Evolutionary conservation across 805 yeast genomes (phyloP), one percentile per base, ranked within the genome.

Genomic region (Metschnikowia kunwiensis): DNA sequence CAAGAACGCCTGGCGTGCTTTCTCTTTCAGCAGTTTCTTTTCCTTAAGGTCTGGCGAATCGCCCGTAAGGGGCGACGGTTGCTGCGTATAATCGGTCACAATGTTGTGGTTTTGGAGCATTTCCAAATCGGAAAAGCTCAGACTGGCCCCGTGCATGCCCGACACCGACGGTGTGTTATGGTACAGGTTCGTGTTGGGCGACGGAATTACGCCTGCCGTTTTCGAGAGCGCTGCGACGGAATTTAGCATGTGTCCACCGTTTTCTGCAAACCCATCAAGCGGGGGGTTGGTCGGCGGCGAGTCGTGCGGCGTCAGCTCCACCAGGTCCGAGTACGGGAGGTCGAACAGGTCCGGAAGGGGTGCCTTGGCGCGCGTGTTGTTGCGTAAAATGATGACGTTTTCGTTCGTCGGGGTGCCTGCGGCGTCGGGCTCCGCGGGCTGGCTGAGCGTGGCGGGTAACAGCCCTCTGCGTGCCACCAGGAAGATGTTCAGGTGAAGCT

Each of bases 401-500:
- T 74, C 75, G 48, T 70, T 70, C 25, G 42, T 30, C 8, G 43
- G 35, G 10, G 40, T 28, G 56, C 54, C 53, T 36, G 43, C 39
- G 7, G 41, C 17, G 5, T 32, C 13, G 3, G 24, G 39, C 19
- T 36, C 17, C 7, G 32, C 44, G n/a, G 32, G 21, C 19, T 25
- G 38, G 20, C 35, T 30, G 23, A 45, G 34, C 4, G 42, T 28
- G 3, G 43, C 42, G 2, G 47, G 44, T 32, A 42, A 40, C 48
- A 39, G 46, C 12, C 43, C 46, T 4, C 50, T 39, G 8, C 51
- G 38, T 15, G 43, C 44, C 26, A 46, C 47, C 36, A 28, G 49
- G 25, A 37, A 35, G 11, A 44, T 34, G 29, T 44, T 38, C 43
- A 38, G 46, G 18, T 93, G 98, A 23, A 93, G 74, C 56, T 93